These are phyloP conservation scores for Polygonum maritimum DNA, from an alignment of 148 eudicot species.

Conservation along the genomic window DNA sequence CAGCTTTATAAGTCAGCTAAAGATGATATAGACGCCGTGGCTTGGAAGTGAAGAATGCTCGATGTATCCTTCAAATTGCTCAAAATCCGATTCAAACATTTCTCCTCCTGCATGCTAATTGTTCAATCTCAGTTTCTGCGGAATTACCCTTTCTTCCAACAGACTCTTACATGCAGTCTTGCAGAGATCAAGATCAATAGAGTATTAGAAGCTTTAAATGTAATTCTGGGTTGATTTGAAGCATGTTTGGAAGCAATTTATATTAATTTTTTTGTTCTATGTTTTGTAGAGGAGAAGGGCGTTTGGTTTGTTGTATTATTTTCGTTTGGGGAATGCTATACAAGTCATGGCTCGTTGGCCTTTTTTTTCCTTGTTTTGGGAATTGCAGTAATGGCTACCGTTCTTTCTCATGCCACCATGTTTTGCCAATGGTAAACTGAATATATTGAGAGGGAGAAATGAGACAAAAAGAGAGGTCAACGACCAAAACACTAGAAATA, in stretches of 20 bases:
- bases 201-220: background rate
- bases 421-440: too few relatives aligned
- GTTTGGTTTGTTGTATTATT: slow-evolving; percentile 4
- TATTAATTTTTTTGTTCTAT: background rate
- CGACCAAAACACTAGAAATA: too few relatives aligned
- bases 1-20: slow-evolving; percentile 89
- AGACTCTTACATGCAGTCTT: background rate
- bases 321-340: background rate
- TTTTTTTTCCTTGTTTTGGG: background rate
- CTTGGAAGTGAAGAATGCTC: slow-evolving; percentile 61
- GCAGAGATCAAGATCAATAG: background rate
- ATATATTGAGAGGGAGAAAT: too few relatives aligned
- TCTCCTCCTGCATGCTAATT: background rate
- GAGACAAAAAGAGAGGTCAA: too few relatives aligned
- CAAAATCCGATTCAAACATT: background rate
- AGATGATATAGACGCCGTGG: slow-evolving; percentile 91
- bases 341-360: background rate
- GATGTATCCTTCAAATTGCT: background rate
- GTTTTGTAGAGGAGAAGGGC: background rate
- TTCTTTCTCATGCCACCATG: too few relatives aligned
- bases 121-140: background rate
- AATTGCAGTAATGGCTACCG: too few relatives aligned
- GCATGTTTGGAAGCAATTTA: background rate
- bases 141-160: background rate
- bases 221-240: background rate